Conservation (phyloP, 2,329 filamentous ascomycete species). For the Diaporthe ampelina region DNA sequence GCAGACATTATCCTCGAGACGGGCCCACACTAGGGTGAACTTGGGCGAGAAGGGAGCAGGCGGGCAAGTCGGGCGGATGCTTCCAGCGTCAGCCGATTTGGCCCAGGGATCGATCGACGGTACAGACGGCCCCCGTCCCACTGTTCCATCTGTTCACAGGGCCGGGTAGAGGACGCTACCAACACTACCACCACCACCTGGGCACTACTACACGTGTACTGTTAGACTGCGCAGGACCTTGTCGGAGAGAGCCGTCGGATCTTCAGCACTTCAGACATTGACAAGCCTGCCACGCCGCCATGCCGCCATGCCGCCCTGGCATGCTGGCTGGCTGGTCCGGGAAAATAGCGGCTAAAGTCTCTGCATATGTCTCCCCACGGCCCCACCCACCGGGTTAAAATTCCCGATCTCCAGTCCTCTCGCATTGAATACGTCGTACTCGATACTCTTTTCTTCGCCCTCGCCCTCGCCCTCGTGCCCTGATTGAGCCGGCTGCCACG, state of each 20-base stretch:
- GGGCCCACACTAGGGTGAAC: background rate
- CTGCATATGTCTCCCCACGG: slow-evolving; percentile 22
- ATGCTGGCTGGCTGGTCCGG: background rate
- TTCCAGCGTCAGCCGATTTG: slow-evolving; percentile 13
- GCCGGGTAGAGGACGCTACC: background rate
- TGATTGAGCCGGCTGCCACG: slow-evolving; percentile 12
- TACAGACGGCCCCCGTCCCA: slow-evolving; percentile 12
- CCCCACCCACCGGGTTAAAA: slow-evolving; percentile 13
- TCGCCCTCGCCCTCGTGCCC: background rate
- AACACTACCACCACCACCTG: no score
- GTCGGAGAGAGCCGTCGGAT: slow-evolving; percentile 30
- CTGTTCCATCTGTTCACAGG: background rate
- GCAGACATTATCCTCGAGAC: slow-evolving; percentile 1
- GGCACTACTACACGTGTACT: no score
- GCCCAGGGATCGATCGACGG: slow-evolving; percentile 1
- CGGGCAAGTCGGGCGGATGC: background rate
- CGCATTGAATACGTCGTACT: background rate
- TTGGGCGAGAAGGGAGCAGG: background rate
- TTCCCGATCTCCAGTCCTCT: slow-evolving; percentile 13
- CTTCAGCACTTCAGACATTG: slow-evolving; percentile 20
- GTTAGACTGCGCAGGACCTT: background rate
- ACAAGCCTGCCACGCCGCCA: slow-evolving; percentile 10
- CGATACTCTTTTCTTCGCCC: background rate
- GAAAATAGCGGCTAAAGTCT: slow-evolving; percentile 29
- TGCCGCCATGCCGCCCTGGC: slow-evolving; percentile 1